Percentiles rank a stretch among this genome's conserved stretches.
Conservation (phyloP, 306 rosid genomes). For the Sindora glabra region DNA sequence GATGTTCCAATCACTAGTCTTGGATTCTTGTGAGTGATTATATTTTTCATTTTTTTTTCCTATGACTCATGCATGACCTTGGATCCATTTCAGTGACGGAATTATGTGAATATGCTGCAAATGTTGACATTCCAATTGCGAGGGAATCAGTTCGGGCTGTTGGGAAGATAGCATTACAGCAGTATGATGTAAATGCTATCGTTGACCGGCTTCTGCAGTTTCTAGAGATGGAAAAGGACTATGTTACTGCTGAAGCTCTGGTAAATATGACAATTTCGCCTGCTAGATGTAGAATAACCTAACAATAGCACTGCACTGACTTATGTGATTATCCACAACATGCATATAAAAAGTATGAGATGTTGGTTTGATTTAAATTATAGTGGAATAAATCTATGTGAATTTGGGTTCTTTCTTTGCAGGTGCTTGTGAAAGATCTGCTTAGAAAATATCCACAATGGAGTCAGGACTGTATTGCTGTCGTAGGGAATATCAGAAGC, state of each 20-base stretch:
- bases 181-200: slow-evolving; percentile 98
- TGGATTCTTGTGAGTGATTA: not conserved
- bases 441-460: slow-evolving; percentile 97
- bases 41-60: not conserved
- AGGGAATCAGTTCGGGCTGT: slow-evolving; percentile 99
- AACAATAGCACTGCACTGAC: not conserved
- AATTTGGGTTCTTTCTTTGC: slow-evolving; percentile 26
- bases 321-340: slow-evolving; percentile 7
- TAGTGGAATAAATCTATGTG: slow-evolving; percentile 9
- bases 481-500: slow-evolving; percentile 97
- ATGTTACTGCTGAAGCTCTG: slow-evolving; percentile 98
- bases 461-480: slow-evolving; percentile 99
- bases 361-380: slow-evolving; percentile 1
- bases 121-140: slow-evolving; percentile 99
- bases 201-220: slow-evolving; percentile 98
- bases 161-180: slow-evolving; percentile 97
- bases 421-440: slow-evolving; percentile 99
- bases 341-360: not conserved
- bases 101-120: slow-evolving; percentile 98
- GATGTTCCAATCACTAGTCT: no score
- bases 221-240: slow-evolving; percentile 99
- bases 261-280: slow-evolving; percentile 37
- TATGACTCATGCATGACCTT: slow-evolving; percentile 24
- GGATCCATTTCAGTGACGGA: slow-evolving; percentile 74
- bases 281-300: slow-evolving; percentile 10